phyloP scores from a whole-genome alignment of 352 stramenopile species.

The Phytophthora palmivora region DNA sequence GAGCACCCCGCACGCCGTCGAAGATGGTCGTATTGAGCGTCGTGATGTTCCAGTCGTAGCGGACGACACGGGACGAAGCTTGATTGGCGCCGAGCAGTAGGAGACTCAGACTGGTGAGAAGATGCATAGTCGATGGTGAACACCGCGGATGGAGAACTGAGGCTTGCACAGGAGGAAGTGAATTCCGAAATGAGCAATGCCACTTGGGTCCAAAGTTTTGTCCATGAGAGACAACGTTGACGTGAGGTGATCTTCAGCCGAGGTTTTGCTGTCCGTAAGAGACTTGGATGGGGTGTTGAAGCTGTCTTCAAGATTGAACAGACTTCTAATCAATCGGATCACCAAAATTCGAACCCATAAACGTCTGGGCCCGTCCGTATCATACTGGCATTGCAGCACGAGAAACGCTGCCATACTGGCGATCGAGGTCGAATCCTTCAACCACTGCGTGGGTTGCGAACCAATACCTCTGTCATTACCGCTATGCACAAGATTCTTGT shows the following conservation, averaged over 20 bases:
- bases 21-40: constrained; percentile 43
- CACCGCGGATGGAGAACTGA: constrained; percentile 5
- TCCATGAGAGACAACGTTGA: neutral
- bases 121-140: constrained; percentile 16
- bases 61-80: constrained; percentile 29
- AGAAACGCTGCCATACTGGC: neutral
- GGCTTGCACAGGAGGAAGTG: constrained; percentile 29
- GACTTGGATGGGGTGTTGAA: constrained; percentile 20
- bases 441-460: neutral
- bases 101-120: constrained; percentile 20
- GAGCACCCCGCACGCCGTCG: constrained; percentile 30
- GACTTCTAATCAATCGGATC: constrained; percentile 1
- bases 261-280: constrained; percentile 31
- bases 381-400: neutral
- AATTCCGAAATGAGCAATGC: constrained; percentile 39
- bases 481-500: neutral
- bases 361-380: constrained; percentile 15
- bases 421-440: neutral
- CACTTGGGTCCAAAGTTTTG: neutral
- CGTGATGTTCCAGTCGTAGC: constrained; percentile 49
- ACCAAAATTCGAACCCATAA: constrained; percentile 17
- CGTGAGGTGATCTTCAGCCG: constrained; percentile 1
- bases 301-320: constrained; percentile 9
- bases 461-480: neutral
- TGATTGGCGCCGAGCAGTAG: constrained; percentile 23